A percentile compares a stretch with the other conserved stretches of the same genome.
phyloP scores from a whole-genome alignment of 2,329 filamentous ascomycete species.

The Xylariaceae sp. region DNA sequence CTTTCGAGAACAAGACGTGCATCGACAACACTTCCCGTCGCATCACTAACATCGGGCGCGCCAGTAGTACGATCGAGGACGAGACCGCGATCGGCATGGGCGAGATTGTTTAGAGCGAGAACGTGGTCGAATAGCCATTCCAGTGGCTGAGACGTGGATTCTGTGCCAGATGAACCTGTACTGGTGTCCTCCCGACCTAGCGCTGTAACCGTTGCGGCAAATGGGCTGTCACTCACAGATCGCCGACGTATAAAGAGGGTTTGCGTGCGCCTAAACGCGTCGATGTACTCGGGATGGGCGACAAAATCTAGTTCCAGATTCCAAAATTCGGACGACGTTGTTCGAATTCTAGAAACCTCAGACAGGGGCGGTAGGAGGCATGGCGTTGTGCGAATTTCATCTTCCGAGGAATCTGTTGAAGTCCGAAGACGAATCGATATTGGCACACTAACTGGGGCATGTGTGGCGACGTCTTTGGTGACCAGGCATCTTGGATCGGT shows the following conservation, averaged over 20 bases:
- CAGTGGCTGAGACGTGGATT: conserved; percentile 46
- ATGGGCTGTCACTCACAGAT: conserved; percentile 64
- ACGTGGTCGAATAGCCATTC: conserved; percentile 72
- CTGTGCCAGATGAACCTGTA: conserved; percentile 36
- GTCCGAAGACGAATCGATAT: conserved; percentile 62
- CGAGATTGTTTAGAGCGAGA: conserved; percentile 49
- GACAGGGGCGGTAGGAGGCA: conserved; percentile 64
- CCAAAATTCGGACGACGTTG: conserved; percentile 70
- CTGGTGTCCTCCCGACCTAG: conserved; percentile 50
- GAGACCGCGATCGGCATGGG: conserved; percentile 63
- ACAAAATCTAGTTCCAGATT: conserved; percentile 74
- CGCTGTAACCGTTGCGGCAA: conserved; percentile 71
- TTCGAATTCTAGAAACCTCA: conserved; percentile 58
- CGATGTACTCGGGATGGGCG: conserved; percentile 57
- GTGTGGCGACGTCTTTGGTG: conserved; percentile 80
- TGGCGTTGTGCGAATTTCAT: conserved; percentile 49
- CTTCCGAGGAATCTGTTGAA: conserved; percentile 14
- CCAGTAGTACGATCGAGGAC: conserved; percentile 54
- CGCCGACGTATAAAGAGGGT: conserved; percentile 72
- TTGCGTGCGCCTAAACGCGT: conserved; percentile 67
- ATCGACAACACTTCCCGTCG: conserved; percentile 56
- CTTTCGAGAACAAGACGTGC: conserved; percentile 65
- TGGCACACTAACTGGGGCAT: conserved; percentile 72
- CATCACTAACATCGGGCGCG: conserved; percentile 46
- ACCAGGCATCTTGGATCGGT: conserved; percentile 87